Conservation (phyloP, 306 rosid genomes). For the Begonia peltatifolia region DNA sequence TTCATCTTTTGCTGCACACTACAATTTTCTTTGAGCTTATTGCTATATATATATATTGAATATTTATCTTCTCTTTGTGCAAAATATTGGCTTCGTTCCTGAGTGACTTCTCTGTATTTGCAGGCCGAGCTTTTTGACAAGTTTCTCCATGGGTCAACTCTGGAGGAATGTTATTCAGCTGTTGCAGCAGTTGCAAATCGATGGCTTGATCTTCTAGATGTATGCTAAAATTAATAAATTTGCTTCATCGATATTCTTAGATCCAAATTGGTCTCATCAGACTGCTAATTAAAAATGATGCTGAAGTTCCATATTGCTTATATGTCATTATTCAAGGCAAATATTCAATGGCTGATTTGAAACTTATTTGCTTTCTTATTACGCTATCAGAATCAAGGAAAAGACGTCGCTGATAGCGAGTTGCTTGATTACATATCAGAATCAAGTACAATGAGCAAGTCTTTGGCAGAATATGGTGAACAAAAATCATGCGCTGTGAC, state of each 20-base stretch:
- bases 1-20: too few species aligned
- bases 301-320: too few species aligned
- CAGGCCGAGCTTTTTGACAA: conserved; percentile 97
- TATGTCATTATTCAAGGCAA: too few species aligned
- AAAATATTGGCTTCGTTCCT: too few species aligned
- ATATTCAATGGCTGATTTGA: too few species aligned
- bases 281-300: too few species aligned
- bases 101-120: conserved; percentile 10
- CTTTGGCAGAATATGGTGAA: conserved; percentile 80
- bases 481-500: conserved; percentile 94
- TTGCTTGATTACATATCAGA: conserved; percentile 95
- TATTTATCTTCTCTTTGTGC: too few species aligned
- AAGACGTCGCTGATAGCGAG: conserved; percentile 82
- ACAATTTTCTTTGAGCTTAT: too few species aligned
- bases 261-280: too few species aligned
- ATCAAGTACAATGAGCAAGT: conserved; percentile 99
- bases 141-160: conserved; percentile 82
- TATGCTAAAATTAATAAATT: conserved; percentile 18
- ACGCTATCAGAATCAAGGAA: conserved; percentile 68
- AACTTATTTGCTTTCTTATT: conserved; percentile 3
- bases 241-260: too few species aligned
- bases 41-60: too few species aligned
- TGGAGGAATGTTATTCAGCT: conserved; percentile 81
- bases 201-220: conserved; percentile 99
- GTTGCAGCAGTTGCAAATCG: conserved; percentile 82